phyloP scores from a whole-genome alignment of 495 filamentous ascomycete genomes.

The Penicillium waksmanii region DNA sequence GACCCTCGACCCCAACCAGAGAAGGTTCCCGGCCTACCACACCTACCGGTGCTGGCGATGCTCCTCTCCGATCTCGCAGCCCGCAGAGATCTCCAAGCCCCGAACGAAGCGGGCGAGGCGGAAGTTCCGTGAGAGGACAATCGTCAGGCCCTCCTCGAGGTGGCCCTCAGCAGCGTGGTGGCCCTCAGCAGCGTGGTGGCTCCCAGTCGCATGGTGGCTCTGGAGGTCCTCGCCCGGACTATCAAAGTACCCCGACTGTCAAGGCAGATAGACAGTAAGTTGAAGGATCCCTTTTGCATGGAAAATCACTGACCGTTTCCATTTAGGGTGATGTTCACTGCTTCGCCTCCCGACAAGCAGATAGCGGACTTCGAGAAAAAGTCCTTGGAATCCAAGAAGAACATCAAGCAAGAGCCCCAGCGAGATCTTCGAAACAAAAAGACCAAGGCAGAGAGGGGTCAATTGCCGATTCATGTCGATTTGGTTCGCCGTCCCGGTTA shows the following conservation, averaged over 20 bases:
- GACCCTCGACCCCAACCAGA: neutral
- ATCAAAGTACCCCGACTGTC: neutral
- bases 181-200: neutral
- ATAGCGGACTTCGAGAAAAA: neutral
- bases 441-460: neutral
- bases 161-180: too few species aligned
- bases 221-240: neutral
- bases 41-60: neutral
- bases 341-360: neutral
- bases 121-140: too few species aligned
- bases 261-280: neutral
- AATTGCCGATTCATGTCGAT: neutral
- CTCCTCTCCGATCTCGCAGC: neutral
- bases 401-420: constrained; percentile 2
- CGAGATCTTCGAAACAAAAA: constrained; percentile 13
- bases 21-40: neutral
- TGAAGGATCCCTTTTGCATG: neutral
- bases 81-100: neutral
- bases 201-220: neutral
- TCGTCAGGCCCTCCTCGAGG: too few species aligned
- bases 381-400: neutral
- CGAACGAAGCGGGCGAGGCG: too few species aligned
- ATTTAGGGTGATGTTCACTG: neutral
- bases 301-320: neutral
- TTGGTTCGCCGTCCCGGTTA: constrained; percentile 43